Conservation (phyloP, 345 rosid species). For the Arabidopsis arenosa region DNA sequence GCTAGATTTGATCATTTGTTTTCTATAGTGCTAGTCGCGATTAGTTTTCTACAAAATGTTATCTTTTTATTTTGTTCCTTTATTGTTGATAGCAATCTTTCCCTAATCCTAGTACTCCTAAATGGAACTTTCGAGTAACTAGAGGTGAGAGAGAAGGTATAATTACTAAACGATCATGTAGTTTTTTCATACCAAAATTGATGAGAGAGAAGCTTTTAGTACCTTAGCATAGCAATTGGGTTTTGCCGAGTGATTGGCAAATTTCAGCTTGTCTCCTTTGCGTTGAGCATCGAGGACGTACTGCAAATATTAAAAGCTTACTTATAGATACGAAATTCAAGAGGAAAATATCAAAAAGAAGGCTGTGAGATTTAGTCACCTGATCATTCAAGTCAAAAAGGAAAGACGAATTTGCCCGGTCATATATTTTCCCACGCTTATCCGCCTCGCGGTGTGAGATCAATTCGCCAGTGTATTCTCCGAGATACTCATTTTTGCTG, state of each 20-base stretch:
- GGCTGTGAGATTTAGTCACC: slow-evolving; percentile 50
- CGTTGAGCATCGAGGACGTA: slow-evolving; percentile 95
- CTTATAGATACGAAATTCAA: slow-evolving; percentile 8
- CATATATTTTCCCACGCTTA: slow-evolving; percentile 97
- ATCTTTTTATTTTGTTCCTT: background rate
- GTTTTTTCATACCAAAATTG: background rate
- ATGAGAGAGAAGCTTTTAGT: slow-evolving; percentile 18
- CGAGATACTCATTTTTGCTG: slow-evolving; percentile 92
- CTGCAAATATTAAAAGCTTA: slow-evolving; percentile 50
- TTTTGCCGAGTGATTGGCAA: slow-evolving; percentile 92
- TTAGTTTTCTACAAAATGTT: slow-evolving; percentile 4
- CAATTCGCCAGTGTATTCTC: slow-evolving; percentile 97
- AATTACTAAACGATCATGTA: background rate
- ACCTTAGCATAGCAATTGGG: slow-evolving; percentile 99
- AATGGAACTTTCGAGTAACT: background rate
- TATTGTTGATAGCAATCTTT: background rate
- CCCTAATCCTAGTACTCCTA: slow-evolving; percentile 14
- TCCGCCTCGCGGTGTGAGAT: slow-evolving; percentile 97
- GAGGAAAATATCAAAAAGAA: slow-evolving; percentile 4
- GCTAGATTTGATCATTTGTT: slow-evolving; percentile 16
- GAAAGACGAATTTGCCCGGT: slow-evolving; percentile 96
- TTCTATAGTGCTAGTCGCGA: background rate
- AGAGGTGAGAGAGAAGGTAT: background rate
- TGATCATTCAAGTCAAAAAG: slow-evolving; percentile 98
- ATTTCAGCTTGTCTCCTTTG: slow-evolving; percentile 97